These are phyloP conservation scores for Sporothrix dimorphospora DNA, from an alignment of 2,329 filamentous ascomycete species.

Conservation along the genomic window DNA sequence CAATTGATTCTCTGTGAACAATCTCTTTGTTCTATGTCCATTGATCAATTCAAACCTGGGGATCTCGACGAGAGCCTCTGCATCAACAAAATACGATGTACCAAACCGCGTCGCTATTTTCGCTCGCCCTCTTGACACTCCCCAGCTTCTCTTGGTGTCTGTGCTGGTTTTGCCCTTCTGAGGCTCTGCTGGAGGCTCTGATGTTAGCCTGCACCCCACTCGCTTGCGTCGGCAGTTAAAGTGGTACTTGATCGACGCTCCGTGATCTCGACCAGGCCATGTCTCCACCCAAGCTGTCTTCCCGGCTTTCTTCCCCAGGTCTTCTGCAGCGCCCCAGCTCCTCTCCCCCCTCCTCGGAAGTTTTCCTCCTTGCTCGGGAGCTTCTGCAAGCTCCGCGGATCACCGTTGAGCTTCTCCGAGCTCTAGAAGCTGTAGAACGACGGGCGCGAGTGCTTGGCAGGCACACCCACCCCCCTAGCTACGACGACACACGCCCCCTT, in stretches of 20 bases:
- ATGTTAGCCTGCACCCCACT: not conserved
- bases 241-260: not conserved
- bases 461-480: no score
- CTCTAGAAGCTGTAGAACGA: not conserved
- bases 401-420: not conserved
- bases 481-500: not conserved
- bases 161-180: not conserved
- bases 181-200: not conserved
- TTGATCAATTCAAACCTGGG: not conserved
- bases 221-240: not conserved
- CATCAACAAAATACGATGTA: not conserved
- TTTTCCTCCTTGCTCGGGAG: not conserved
- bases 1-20: not conserved
- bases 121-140: not conserved
- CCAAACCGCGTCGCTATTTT: not conserved
- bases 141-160: not conserved
- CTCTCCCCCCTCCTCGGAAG: not conserved
- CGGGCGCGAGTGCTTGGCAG: not conserved
- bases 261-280: not conserved
- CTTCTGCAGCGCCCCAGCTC: not conserved
- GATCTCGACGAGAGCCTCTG: not conserved
- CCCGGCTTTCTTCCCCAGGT: not conserved
- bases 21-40: not conserved
- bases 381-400: not conserved
- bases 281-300: not conserved